Evolutionary conservation across 2,329 filamentous ascomycete genomes (phyloP), one percentile per base, ranked within the genome.

Genomic region (Monilinia fructicola): DNA sequence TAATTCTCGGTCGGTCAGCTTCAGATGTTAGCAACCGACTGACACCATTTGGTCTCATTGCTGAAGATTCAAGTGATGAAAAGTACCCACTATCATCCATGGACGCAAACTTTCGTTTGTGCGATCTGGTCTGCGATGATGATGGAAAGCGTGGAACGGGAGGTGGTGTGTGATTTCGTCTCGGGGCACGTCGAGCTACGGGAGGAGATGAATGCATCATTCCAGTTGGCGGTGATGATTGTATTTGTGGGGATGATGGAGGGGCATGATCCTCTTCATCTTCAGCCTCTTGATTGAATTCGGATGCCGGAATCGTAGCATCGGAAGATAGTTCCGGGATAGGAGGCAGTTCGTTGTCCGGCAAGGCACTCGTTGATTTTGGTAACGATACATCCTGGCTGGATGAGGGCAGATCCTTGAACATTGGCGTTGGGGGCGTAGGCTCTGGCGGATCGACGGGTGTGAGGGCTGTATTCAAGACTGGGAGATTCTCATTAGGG

Each of bases 81-180:
- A 96, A 97, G 78, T 98, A 99, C 52, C 95, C 95, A 76, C 94
- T 98, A 78, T 99, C 95, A 74, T 91, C 92, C 81, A 96, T 89
- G 16, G 90, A 89, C 40, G 86, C 85, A 73, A 90, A 87, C 77
- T 92, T 94, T 71, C 90, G 89, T 79, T 91, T 92, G 71, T 89
- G 88, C 50, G 87, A 85, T 55, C 74, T 87, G 61, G 82, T 80
- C 54, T 84, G 84, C n/a, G 90, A 90, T 26, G 88, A 88, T 50
- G 83, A 80, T 48, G 83, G 81, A 56, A 86, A 83, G 66, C 85
- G 84, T 50, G 84, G 84, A 60, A 85, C 83, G 31, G 90, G 88
- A 42, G 93, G 92, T 23, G 94, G 92, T 9, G 93, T 96, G 69
- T 88, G 88, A 73, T 88, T 87, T 70, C 86, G 86, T 66, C 74